Evolutionary conservation across 1,139 yeast species (phyloP), one percentile per base, ranked within the genome.

Genomic region (Wickerhamomyces sp.): DNA sequence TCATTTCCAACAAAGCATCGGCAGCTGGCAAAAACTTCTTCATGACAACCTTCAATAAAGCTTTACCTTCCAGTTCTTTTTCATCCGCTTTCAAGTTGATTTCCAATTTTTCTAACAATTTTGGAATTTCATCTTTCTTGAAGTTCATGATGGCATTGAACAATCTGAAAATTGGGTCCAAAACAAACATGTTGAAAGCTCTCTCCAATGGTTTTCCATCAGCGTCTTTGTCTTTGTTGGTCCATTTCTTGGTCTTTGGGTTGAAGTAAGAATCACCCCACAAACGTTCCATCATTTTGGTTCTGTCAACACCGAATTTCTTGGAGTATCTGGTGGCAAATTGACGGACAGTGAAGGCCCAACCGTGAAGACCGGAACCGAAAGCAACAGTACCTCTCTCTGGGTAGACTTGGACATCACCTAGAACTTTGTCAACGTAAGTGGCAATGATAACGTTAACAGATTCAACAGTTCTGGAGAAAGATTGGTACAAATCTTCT

Each of bases 231-330:
- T 80, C 94, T 75, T 84, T 85, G 87, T 79, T 86, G 59, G 97
- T 75, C 98, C 98, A 91, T 76, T 91, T 91, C 86, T 89, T 91
- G 72, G 97, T 91, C 87, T 89, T 91, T 72, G 98, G 96, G 89
- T 91, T 91, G 83, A 91, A 91, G 93, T 75, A 91, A 71, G 95
- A 85, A 78, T 91, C 97, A 73, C 98, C 98, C 98, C 98, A 91
- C 71, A 91, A 83, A 78, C 97, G 85, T 71, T 86, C 91, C 96
- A 87, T 86, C 96, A 91, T 88, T 86, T 91, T 91, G 49, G 65
- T 56, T 70, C 86, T 81, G 86, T 89, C 97, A 65, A 91, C 97
- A 87, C 98, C 98, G 68, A 91, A 91, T 77, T 91, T 91, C 88
- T 89, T 88, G 68, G 96, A 81, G 82, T 91, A 91, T 77, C 95